Percentiles rank a stretch among this genome's conserved stretches.
Evolutionary conservation across 345 rosid species (phyloP).

Genomic region (Erysimum cheiranthoides): DNA sequence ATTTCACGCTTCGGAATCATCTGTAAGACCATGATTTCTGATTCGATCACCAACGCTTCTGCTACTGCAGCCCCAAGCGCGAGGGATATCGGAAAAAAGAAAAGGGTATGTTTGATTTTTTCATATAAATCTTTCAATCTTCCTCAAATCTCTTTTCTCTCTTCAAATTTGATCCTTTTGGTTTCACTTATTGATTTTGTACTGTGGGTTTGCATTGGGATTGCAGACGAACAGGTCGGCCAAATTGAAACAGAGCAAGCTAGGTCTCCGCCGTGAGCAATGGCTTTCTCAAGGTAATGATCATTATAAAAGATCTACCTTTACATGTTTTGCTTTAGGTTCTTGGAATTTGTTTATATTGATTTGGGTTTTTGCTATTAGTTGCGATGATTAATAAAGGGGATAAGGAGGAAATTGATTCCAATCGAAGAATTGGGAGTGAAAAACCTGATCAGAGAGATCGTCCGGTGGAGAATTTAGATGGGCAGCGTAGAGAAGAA

Average conservation of each 20-base stretch:
- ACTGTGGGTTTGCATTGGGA: slow-evolving; percentile 34
- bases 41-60: slow-evolving; percentile 63
- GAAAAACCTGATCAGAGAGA: slow-evolving; percentile 40
- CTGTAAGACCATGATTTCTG: slow-evolving; percentile 62
- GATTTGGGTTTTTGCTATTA: slow-evolving; percentile 30
- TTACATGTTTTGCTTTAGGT: slow-evolving; percentile 1
- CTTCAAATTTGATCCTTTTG: not conserved
- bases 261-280: slow-evolving; percentile 94
- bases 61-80: slow-evolving; percentile 56
- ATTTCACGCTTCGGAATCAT: slow-evolving; percentile 16
- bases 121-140: not conserved
- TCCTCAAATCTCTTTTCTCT: not conserved
- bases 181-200: slow-evolving; percentile 9
- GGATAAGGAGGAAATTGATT: slow-evolving; percentile 53
- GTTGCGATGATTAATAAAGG: slow-evolving; percentile 65
- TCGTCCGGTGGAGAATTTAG: slow-evolving; percentile 51
- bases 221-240: slow-evolving; percentile 83
- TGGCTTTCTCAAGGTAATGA: slow-evolving; percentile 91
- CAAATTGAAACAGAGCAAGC: slow-evolving; percentile 93
- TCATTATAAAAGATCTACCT: not conserved
- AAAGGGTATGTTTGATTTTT: slow-evolving; percentile 58
- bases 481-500: slow-evolving; percentile 42
- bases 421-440: slow-evolving; percentile 38
- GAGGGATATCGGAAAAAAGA: slow-evolving; percentile 74
- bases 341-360: not conserved